Evolutionary conservation across 148 eudicot species (phyloP).

Genomic region (Camellia sinensis): DNA sequence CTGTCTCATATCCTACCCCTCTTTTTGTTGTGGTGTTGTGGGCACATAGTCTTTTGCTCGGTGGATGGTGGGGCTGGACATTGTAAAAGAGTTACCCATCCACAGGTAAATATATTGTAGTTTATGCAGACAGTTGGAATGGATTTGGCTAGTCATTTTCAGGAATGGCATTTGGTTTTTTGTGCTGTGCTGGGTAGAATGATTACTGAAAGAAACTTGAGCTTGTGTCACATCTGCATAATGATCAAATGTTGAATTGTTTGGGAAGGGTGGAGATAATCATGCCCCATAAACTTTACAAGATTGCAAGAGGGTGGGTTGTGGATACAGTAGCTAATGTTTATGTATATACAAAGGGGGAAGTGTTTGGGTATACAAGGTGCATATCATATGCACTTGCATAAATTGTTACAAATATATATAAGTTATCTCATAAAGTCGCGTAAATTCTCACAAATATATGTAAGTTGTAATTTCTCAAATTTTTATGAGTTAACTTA

Average conservation of each 20-base stretch:
- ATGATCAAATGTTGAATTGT: background rate
- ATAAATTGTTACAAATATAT: too few species aligned
- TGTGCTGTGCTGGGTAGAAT: background rate
- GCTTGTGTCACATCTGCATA: background rate
- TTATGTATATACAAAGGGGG: too few species aligned
- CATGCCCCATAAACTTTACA: background rate
- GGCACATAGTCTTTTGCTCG: background rate
- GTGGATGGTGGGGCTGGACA: constrained; percentile 16
- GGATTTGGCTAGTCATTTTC: constrained; percentile 2
- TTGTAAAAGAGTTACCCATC: constrained; percentile 8
- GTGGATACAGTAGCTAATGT: background rate
- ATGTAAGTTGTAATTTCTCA: too few species aligned
- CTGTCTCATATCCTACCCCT: background rate
- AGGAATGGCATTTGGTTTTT: background rate
- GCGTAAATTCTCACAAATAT: too few species aligned
- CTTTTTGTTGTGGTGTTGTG: background rate
- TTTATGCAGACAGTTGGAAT: background rate
- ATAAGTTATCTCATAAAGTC: too few species aligned
- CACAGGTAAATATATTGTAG: background rate
- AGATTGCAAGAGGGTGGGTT: background rate
- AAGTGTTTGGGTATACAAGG: too few species aligned
- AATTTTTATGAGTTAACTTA: too few species aligned
- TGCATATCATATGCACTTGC: too few species aligned
- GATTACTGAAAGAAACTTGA: background rate
- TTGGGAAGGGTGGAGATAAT: background rate